A percentile compares a stretch with the other conserved stretches of the same genome.
Evolutionary conservation across 306 rosid species (phyloP).

Genomic region (Acacia crassicarpa): DNA sequence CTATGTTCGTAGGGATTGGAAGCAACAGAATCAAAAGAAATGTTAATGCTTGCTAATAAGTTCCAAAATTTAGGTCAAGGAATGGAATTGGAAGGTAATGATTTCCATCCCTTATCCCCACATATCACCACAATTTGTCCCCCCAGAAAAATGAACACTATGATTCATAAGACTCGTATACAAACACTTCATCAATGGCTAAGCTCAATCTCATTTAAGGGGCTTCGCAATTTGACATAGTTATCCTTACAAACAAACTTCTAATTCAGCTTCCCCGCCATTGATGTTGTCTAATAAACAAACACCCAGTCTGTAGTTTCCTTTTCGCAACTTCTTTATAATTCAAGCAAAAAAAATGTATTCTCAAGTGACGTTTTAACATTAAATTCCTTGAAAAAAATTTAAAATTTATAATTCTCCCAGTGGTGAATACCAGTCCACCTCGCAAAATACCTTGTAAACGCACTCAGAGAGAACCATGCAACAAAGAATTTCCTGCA

Average conservation of each 20-base stretch:
- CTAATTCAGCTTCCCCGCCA: neutral
- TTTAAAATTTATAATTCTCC: neutral
- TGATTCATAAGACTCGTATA: too few species aligned
- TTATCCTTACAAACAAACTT: neutral
- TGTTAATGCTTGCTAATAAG: neutral
- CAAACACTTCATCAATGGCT: neutral
- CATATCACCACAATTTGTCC: neutral
- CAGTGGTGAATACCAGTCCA: neutral
- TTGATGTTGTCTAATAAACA: neutral
- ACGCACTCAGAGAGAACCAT: constrained; percentile 97
- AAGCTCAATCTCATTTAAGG: constrained; percentile 4
- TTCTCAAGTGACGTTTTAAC: neutral
- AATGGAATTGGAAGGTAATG: neutral
- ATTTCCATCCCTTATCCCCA: neutral
- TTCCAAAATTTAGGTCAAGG: neutral
- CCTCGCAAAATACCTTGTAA: constrained; percentile 65
- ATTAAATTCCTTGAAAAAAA: neutral
- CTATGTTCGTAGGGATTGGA: neutral
- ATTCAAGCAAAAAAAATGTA: neutral
- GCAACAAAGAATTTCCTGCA: constrained; percentile 91
- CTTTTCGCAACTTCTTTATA: neutral
- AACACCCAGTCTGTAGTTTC: neutral
- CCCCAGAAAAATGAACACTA: neutral
- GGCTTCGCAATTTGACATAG: neutral
- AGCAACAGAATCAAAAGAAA: neutral